A percentile compares a stretch with the other conserved stretches of the same genome.
Conservation (phyloP, 495 filamentous ascomycete genomes). For the Terfezia boudieri region DNA sequence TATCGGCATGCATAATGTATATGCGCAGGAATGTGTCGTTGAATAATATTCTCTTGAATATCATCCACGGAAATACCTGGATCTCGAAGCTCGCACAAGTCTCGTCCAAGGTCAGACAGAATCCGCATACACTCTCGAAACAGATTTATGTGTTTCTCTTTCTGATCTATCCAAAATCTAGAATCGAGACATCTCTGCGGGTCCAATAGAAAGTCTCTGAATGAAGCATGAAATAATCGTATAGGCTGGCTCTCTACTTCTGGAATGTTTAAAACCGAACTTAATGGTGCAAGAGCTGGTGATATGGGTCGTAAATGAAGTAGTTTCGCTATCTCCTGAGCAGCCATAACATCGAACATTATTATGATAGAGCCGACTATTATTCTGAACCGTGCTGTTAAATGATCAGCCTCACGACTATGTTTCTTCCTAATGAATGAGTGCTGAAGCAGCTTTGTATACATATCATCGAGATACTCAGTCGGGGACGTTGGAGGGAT, state of each 20-base stretch:
- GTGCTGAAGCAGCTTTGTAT: neutral
- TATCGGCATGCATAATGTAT: conserved; percentile 25
- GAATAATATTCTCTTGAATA: conserved; percentile 12
- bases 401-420: neutral
- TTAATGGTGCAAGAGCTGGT: neutral
- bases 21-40: conserved; percentile 14
- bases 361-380: conserved; percentile 2
- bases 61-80: conserved; percentile 11
- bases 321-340: neutral
- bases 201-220: conserved; percentile 18
- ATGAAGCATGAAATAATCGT: conserved; percentile 15
- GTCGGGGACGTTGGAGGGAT: neutral
- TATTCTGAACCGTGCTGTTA: neutral
- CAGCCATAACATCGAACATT: neutral
- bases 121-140: conserved; percentile 16
- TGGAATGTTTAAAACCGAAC: neutral
- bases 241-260: conserved; percentile 2
- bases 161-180: conserved; percentile 19
- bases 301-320: neutral
- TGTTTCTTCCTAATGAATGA: neutral
- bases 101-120: conserved; percentile 17
- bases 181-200: conserved; percentile 2
- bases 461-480: neutral
- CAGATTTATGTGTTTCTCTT: conserved; percentile 5
- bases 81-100: conserved; percentile 23